These are phyloP conservation scores for Kurtzmaniella quercitrusa DNA, from an alignment of 1,139 yeast genomes.

Conservation along the genomic window DNA sequence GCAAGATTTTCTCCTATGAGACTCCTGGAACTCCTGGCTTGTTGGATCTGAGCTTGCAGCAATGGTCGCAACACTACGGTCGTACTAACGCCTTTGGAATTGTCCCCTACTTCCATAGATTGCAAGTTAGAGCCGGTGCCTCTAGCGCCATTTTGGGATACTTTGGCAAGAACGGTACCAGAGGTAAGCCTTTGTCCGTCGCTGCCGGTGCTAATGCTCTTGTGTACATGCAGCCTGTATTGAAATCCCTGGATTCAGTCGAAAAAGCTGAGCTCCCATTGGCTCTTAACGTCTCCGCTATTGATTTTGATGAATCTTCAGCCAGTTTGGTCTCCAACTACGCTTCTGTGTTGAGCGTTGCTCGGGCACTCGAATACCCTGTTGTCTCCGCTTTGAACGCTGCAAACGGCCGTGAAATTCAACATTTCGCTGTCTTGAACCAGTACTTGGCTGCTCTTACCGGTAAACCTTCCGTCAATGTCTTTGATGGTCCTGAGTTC, in stretches of 20 bases:
- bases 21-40: constrained; percentile 59
- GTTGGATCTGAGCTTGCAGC: constrained; percentile 54
- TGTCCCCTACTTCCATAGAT: constrained; percentile 54
- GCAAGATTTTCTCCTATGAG: constrained; percentile 67
- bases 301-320: constrained; percentile 56
- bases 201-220: constrained; percentile 68
- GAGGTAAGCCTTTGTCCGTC: constrained; percentile 44
- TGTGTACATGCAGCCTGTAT: constrained; percentile 57
- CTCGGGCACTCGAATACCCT: constrained; percentile 64
- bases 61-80: constrained; percentile 55
- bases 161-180: constrained; percentile 38
- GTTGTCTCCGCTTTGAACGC: constrained; percentile 65
- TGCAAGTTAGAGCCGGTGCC: constrained; percentile 84
- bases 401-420: constrained; percentile 50
- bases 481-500: constrained; percentile 77
- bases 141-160: constrained; percentile 78
- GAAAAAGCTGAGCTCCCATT: constrained; percentile 45
- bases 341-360: constrained; percentile 57
- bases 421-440: constrained; percentile 63
- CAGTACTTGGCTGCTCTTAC: constrained; percentile 54
- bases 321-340: constrained; percentile 63
- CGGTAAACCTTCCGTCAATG: constrained; percentile 58
- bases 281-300: constrained; percentile 68
- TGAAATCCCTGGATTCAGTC: constrained; percentile 29
- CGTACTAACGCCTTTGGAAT: constrained; percentile 51